Evolutionary conservation across 2,329 filamentous ascomycete genomes (phyloP).

Genomic region (Dactylellina parvicollis): DNA sequence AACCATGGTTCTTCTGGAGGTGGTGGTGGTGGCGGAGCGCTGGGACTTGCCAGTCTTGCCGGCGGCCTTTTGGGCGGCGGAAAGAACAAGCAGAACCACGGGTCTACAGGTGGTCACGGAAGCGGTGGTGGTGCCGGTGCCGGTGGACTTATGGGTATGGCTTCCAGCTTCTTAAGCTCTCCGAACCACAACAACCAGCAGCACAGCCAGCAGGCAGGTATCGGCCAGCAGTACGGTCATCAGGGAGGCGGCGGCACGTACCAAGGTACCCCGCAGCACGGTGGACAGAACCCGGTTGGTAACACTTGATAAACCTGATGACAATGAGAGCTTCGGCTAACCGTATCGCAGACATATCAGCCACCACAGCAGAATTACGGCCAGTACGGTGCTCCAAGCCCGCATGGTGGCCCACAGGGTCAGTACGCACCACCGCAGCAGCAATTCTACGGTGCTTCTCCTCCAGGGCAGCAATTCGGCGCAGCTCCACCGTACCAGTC

Average conservation of each 20-base stretch:
- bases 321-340: conserved; percentile 9
- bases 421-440: conserved; percentile 36
- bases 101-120: conserved; percentile 12
- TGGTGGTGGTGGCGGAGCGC: conserved; percentile 49
- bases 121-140: too few species aligned
- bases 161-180: conserved; percentile 45
- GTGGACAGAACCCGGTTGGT: conserved; percentile 43
- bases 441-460: conserved; percentile 35
- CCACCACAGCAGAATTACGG: conserved; percentile 39
- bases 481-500: too few species aligned
- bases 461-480: conserved; percentile 31
- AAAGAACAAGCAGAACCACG: conserved; percentile 49
- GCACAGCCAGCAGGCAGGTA: conserved; percentile 33
- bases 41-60: conserved; percentile 55
- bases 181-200: conserved; percentile 36
- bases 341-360: conserved; percentile 30
- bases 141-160: conserved; percentile 34
- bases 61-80: conserved; percentile 55
- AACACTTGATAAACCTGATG: background rate
- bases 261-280: conserved; percentile 33
- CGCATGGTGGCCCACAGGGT: conserved; percentile 27
- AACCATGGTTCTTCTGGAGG: conserved; percentile 39
- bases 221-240: conserved; percentile 53
- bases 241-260: conserved; percentile 45
- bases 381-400: conserved; percentile 32